Base-by-base conservation (phyloP, 2,329 filamentous ascomycete genomes). In the Lasiodiplodia sp. region DNA sequence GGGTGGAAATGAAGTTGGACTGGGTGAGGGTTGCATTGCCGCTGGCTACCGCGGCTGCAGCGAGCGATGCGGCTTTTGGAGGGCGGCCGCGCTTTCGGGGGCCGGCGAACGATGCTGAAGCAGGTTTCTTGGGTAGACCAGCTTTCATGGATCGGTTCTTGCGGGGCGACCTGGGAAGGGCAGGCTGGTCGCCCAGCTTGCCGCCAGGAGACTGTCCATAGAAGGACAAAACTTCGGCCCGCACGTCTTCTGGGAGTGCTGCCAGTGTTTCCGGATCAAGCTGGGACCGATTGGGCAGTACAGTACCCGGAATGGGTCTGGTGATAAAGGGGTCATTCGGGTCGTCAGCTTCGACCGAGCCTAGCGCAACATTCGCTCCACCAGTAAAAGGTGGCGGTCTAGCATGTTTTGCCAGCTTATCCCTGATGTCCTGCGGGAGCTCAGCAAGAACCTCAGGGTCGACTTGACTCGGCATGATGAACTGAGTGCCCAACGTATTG, bases 401-500 rank as follows among this genome's bases (percentile, higher is more conserved):
- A 6, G 28, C 31, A 21, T 65, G 67, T 28, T 58, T 65, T 6
- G 92, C 84, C 11, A 98, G 85, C 75, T 88, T 92, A 38, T 88
- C 89, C 69, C 93, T 87, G 71, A 98, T 97, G 76, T 97, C 93
- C 38, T 84, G 85, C 0, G 95, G 95, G 3, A 99, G 84, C 74
- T 96, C 94, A 1, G 91, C 91, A 3, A 98, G 80, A 0, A 97
- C 91, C n/a, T 86, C 84, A 0, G 91, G 89, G 76, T 99, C 96
- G 2, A 92, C 87, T 72, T 97, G 92, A 1, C 87, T 87, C 0
- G 96, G 96, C 73, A 99, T 85, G 57, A 98, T 88, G 75, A 99
- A 99, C 75, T 99, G 96, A 0, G 95, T 97, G 2, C 95, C 93
- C 3, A 89, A 84, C 3, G 93, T 87, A 74, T 97, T 97, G 25